Percentiles rank a stretch among this genome's conserved stretches.
Conservation (phyloP, 164 flowering plant genomes). For the Echeveria elegans region DNA sequence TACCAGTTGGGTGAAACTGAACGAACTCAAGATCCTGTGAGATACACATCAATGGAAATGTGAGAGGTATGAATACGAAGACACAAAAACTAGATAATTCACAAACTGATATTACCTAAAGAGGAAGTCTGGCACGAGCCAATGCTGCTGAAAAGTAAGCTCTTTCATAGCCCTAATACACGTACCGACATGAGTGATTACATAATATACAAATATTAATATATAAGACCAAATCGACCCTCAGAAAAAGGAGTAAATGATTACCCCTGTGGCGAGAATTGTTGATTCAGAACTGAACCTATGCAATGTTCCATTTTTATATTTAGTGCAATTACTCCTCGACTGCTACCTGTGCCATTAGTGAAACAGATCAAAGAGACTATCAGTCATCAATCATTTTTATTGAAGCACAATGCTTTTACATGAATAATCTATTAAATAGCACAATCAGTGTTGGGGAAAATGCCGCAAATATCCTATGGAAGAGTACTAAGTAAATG, state of each 20-base stretch:
- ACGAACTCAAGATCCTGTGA: constrained; percentile 94
- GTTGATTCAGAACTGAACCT: constrained; percentile 83
- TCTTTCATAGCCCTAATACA: constrained; percentile 87
- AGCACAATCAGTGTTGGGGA: background rate
- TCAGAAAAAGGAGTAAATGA: background rate
- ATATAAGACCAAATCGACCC: background rate
- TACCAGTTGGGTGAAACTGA: constrained; percentile 96
- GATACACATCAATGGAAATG: background rate
- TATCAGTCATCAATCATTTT: background rate
- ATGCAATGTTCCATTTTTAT: constrained; percentile 97
- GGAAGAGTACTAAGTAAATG: no score
- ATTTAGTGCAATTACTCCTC: constrained; percentile 94
- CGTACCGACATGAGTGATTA: constrained; percentile 1
- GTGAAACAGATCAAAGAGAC: background rate
- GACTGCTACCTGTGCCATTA: constrained; percentile 62
- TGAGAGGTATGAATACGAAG: background rate
- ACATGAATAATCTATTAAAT: background rate
- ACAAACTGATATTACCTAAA: constrained; percentile 46
- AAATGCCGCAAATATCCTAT: constrained; percentile 13
- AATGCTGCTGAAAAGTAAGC: constrained; percentile 98
- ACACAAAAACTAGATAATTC: background rate
- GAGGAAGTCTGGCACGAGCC: constrained; percentile 89
- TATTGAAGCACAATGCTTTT: background rate
- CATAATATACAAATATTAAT: background rate
- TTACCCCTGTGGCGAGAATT: constrained; percentile 95